These are phyloP conservation scores for Hypomontagnella submonticulosa DNA, from an alignment of 495 filamentous ascomycete species.

Conservation along the genomic window DNA sequence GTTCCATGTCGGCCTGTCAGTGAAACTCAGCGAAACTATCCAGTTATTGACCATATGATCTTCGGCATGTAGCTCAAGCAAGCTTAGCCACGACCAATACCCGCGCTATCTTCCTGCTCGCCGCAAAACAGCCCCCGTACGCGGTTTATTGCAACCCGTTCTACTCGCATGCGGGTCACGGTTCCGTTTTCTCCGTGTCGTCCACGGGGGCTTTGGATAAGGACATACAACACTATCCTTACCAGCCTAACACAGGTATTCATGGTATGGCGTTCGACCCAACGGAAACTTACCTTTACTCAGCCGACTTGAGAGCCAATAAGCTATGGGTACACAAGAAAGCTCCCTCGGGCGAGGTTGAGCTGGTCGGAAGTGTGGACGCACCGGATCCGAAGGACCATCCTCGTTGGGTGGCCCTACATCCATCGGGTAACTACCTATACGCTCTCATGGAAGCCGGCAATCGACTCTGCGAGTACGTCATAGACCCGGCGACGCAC, in stretches of 20 bases:
- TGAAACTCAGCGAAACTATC: conserved; percentile 15
- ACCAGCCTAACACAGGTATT: conserved; percentile 77
- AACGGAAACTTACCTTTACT: conserved; percentile 85
- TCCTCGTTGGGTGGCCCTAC: conserved; percentile 86
- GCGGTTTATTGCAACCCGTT: conserved; percentile 88
- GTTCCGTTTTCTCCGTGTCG: conserved; percentile 79
- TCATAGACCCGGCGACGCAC: conserved; percentile 78
- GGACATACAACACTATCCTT: conserved; percentile 84
- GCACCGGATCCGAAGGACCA: conserved; percentile 78
- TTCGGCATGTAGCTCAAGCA: conserved; percentile 66
- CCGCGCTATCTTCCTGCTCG: conserved; percentile 85
- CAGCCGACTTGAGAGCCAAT: conserved; percentile 83
- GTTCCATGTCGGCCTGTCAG: conserved; percentile 36
- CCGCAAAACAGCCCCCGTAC: conserved; percentile 78
- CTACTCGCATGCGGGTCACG: conserved; percentile 82
- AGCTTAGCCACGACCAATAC: conserved; percentile 77
- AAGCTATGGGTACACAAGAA: conserved; percentile 89
- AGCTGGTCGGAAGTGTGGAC: conserved; percentile 72
- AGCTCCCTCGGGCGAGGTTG: conserved; percentile 68
- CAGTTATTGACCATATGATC: conserved; percentile 24
- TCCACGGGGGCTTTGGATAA: conserved; percentile 67
- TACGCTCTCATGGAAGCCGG: conserved; percentile 89
- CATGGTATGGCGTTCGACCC: conserved; percentile 92
- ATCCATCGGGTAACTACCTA: conserved; percentile 77
- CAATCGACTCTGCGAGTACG: conserved; percentile 81